A percentile compares a stretch with the other conserved stretches of the same genome.
Conservation (phyloP, 495 filamentous ascomycete genomes). For the Penicillium simplicissimum region DNA sequence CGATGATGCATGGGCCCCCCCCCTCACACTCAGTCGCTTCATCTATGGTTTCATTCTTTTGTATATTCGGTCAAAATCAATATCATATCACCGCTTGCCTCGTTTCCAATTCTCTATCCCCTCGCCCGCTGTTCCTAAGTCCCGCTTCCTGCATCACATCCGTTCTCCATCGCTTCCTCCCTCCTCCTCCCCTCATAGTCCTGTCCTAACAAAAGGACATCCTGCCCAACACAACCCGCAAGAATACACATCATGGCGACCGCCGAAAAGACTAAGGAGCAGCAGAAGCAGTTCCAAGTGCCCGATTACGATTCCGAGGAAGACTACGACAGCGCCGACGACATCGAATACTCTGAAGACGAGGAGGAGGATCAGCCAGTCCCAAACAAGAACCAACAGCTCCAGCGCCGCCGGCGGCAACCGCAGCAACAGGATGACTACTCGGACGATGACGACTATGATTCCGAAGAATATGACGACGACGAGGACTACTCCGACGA, state of each 20-base stretch:
- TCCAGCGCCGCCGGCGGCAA: conserved; percentile 20
- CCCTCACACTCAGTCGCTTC: background rate
- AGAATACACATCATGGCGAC: conserved; percentile 37
- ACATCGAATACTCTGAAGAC: conserved; percentile 30
- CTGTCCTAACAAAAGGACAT: background rate
- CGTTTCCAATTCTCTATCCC: conserved; percentile 2
- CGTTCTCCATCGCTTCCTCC: background rate
- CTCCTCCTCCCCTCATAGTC: background rate
- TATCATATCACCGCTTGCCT: conserved; percentile 18
- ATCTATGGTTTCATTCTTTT: background rate
- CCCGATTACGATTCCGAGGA: conserved; percentile 42
- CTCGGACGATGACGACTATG: conserved; percentile 56
- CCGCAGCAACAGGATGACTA: conserved; percentile 35
- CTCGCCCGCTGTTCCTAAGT: background rate
- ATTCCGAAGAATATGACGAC: conserved; percentile 43
- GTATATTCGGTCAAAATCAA: conserved; percentile 7
- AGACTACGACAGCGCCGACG: conserved; percentile 41
- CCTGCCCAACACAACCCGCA: background rate
- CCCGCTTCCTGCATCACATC: background rate
- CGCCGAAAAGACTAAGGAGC: conserved; percentile 39
- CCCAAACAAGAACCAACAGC: conserved; percentile 34
- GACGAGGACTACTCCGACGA: conserved; percentile 40
- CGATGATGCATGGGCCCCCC: conserved; percentile 2
- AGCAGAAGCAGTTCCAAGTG: conserved; percentile 35
- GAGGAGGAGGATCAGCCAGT: conserved; percentile 29